Evolutionary conservation across 1,284 basidiomycete species (phyloP).

Genomic region (Microbotryum scabiosae): DNA sequence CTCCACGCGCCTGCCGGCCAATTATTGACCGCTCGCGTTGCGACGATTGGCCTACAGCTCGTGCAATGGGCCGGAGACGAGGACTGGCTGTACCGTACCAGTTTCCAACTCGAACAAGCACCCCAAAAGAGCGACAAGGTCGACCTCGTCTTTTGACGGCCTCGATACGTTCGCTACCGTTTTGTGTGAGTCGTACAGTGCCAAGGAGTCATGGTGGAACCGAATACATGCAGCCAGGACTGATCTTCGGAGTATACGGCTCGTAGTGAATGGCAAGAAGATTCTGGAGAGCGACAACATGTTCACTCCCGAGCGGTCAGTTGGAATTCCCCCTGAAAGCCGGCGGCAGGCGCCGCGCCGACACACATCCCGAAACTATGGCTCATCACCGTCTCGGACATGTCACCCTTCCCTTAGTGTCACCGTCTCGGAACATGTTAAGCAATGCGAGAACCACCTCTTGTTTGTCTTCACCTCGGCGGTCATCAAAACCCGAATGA

Average conservation of each 20-base stretch:
- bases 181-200: constrained; percentile 49
- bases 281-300: constrained; percentile 68
- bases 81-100: constrained; percentile 72
- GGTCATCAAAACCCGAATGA: constrained; percentile 52
- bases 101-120: constrained; percentile 50
- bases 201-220: background rate
- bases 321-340: background rate
- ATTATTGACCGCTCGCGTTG: background rate
- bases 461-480: constrained; percentile 63
- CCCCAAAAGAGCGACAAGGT: constrained; percentile 48
- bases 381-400: background rate
- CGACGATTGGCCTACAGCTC: constrained; percentile 48
- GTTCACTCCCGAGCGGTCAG: constrained; percentile 45
- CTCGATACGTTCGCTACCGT: constrained; percentile 74
- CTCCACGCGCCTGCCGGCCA: background rate
- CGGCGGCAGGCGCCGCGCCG: no score
- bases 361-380: no score
- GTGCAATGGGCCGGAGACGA: constrained; percentile 84
- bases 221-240: background rate
- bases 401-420: constrained; percentile 51
- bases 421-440: constrained; percentile 51
- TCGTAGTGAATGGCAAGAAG: constrained; percentile 55
- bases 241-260: background rate
- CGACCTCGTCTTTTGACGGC: constrained; percentile 76
- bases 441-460: constrained; percentile 57